phyloP scores from a whole-genome alignment of 495 filamentous ascomycete species.

The Aspergillus kassunensis region DNA sequence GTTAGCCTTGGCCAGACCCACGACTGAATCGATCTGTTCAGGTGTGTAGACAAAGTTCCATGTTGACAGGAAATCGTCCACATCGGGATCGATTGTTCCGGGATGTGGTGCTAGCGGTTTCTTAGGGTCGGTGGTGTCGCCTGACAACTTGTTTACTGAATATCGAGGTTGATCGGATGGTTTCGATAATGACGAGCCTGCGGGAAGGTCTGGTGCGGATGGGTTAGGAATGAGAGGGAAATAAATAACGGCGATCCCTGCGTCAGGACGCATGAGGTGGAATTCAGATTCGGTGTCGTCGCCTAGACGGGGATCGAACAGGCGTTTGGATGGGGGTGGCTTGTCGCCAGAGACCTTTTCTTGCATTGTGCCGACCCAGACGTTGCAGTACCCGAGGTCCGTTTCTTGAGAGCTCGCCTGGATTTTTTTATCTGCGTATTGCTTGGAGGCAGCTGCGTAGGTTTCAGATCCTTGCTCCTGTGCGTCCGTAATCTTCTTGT shows the following conservation, averaged over 20 bases:
- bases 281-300: slow-evolving; percentile 57
- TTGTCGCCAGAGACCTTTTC: slow-evolving; percentile 58
- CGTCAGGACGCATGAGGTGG: slow-evolving; percentile 69
- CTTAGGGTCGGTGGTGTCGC: slow-evolving; percentile 17
- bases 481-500: slow-evolving; percentile 60
- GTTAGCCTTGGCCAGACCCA: slow-evolving; percentile 79
- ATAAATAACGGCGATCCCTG: slow-evolving; percentile 86
- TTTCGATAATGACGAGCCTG: slow-evolving; percentile 19
- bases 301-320: slow-evolving; percentile 33
- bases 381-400: slow-evolving; percentile 82
- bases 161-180: slow-evolving; percentile 18
- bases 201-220: slow-evolving; percentile 32
- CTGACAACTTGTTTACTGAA: slow-evolving; percentile 12
- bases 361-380: slow-evolving; percentile 86
- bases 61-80: slow-evolving; percentile 80
- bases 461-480: slow-evolving; percentile 36
- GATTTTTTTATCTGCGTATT: background rate
- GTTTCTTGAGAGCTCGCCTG: slow-evolving; percentile 30
- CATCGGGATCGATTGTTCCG: slow-evolving; percentile 71
- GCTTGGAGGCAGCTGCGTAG: slow-evolving; percentile 1
- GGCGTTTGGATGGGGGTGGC: slow-evolving; percentile 62
- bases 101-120: slow-evolving; percentile 47
- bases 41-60: slow-evolving; percentile 98
- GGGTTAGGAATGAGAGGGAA: slow-evolving; percentile 84
- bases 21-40: slow-evolving; percentile 75